Evolutionary conservation across 306 rosid genomes (phyloP).

Genomic region (Adenanthera pavonina): DNA sequence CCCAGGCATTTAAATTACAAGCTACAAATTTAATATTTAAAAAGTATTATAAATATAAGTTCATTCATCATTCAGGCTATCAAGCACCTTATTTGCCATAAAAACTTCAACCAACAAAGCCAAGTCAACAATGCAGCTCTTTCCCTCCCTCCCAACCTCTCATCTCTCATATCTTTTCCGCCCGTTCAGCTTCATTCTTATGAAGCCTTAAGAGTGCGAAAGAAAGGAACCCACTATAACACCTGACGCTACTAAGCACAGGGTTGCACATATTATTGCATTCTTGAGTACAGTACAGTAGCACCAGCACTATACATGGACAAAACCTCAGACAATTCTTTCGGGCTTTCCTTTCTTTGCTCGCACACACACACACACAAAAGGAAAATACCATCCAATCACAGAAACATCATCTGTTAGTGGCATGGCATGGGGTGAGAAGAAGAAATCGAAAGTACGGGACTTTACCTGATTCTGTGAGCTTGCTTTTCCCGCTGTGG

Average conservation of each 20-base stretch:
- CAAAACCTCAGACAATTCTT: background rate
- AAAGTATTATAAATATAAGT: too few species aligned
- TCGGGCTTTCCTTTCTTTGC: background rate
- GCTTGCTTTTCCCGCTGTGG: background rate
- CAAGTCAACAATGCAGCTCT: background rate
- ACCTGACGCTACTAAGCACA: background rate
- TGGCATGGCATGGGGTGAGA: background rate
- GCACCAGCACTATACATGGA: background rate
- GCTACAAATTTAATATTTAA: too few species aligned
- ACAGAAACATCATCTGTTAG: background rate
- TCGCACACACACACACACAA: background rate
- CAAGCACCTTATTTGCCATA: background rate
- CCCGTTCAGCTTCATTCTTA: background rate
- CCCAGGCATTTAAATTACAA: too few species aligned
- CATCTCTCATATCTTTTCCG: background rate
- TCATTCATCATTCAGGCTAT: background rate
- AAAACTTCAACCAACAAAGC: background rate
- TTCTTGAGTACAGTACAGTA: background rate
- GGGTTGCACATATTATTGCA: background rate
- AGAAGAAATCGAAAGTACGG: background rate
- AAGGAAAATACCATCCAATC: background rate
- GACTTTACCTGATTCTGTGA: background rate
- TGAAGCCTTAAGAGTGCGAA: background rate
- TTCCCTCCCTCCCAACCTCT: background rate
- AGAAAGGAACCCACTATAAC: background rate